These are phyloP conservation scores for Kwoniella dendrophila DNA, from an alignment of 768 basidiomycete species.

Conservation along the genomic window DNA sequence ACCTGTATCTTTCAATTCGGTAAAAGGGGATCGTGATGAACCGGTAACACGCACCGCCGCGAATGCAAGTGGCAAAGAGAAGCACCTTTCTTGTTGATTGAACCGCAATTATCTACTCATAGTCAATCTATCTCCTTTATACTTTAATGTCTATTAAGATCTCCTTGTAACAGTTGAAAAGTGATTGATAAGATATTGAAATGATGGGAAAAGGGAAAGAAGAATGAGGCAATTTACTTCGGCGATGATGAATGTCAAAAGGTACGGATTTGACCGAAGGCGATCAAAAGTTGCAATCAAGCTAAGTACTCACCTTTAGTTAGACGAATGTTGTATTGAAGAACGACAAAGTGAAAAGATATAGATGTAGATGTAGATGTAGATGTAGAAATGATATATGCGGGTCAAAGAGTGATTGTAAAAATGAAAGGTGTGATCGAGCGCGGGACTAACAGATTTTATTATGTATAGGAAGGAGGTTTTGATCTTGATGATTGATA, in stretches of 20 bases:
- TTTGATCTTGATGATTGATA: background rate
- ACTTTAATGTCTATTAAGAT: background rate
- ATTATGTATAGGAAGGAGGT: no score
- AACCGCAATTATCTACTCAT: background rate
- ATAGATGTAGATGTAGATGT: background rate
- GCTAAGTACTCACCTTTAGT: no score
- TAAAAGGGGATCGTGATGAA: background rate
- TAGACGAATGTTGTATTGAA: background rate
- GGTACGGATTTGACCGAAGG: constrained; percentile 18
- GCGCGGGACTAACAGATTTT: no score
- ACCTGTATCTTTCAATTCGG: background rate
- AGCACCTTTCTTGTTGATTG: background rate
- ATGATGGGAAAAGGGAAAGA: background rate
- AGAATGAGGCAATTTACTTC: background rate
- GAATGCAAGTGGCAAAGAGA: constrained; percentile 2
- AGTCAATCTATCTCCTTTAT: constrained; percentile 6
- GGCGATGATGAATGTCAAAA: constrained; percentile 11
- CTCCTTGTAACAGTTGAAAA: constrained; percentile 1
- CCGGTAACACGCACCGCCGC: background rate
- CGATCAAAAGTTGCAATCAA: no score
- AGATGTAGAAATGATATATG: background rate
- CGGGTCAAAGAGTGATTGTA: background rate
- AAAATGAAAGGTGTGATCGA: background rate
- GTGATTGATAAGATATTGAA: background rate
- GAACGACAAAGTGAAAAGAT: background rate